These are phyloP conservation scores for Pseudoturritis turrita DNA, from an alignment of 345 rosid species.

Conservation along the genomic window DNA sequence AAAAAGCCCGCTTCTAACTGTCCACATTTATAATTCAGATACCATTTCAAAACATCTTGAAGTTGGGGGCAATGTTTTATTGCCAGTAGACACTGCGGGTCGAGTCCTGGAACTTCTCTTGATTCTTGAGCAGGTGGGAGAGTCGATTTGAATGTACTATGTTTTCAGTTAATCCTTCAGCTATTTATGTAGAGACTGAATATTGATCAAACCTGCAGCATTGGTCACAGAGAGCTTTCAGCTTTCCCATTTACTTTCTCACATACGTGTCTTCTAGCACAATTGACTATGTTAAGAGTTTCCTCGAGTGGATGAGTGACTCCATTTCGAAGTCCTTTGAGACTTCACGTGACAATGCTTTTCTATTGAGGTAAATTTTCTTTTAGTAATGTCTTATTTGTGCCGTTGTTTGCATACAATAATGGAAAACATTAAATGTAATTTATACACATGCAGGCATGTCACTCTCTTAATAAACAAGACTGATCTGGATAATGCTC, in stretches of 20 bases:
- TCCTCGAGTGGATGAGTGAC: slow-evolving; percentile 99
- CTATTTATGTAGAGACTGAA: slow-evolving; percentile 20
- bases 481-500: slow-evolving; percentile 80
- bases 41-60: slow-evolving; percentile 68
- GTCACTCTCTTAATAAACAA: slow-evolving; percentile 78
- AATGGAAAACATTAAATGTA: not conserved
- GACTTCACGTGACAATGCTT: slow-evolving; percentile 96
- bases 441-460: slow-evolving; percentile 51
- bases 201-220: slow-evolving; percentile 48
- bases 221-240: slow-evolving; percentile 64
- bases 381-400: not conserved
- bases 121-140: slow-evolving; percentile 79
- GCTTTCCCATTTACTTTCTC: slow-evolving; percentile 81
- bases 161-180: slow-evolving; percentile 8
- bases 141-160: not conserved
- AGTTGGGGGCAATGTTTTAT: slow-evolving; percentile 82
- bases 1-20: not conserved
- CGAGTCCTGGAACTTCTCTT: slow-evolving; percentile 88
- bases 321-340: slow-evolving; percentile 93
- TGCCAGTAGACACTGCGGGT: slow-evolving; percentile 91
- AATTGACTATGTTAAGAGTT: slow-evolving; percentile 93
- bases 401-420: not conserved
- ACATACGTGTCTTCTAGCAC: slow-evolving; percentile 92
- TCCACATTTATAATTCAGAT: slow-evolving; percentile 21
- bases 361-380: slow-evolving; percentile 66